Conservation (phyloP, 192 early-diverging fungal species). For the Podila clonocystis region DNA sequence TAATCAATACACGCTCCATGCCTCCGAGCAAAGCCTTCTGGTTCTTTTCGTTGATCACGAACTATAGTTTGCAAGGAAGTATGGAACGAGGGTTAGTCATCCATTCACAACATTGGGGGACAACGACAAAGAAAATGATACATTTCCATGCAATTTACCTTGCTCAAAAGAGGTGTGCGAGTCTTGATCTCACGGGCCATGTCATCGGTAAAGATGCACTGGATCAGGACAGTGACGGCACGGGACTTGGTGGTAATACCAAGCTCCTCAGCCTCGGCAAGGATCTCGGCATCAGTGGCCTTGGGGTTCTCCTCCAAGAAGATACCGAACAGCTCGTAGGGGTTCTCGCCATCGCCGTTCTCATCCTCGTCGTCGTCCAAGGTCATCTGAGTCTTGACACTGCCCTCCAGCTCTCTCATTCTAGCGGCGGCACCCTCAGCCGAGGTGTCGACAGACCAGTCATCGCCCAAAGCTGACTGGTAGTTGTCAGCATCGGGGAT, state of each 20-base stretch:
- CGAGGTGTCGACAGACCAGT: slow-evolving; percentile 86
- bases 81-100: background rate
- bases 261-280: slow-evolving; percentile 81
- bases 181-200: slow-evolving; percentile 76
- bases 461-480: slow-evolving; percentile 69
- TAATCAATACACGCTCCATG: slow-evolving; percentile 79
- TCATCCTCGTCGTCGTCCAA: slow-evolving; percentile 71
- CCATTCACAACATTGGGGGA: background rate
- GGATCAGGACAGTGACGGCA: slow-evolving; percentile 81
- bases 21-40: slow-evolving; percentile 93
- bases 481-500: slow-evolving; percentile 62
- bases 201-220: slow-evolving; percentile 80
- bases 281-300: slow-evolving; percentile 76
- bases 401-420: slow-evolving; percentile 71
- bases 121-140: background rate
- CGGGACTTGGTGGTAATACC: slow-evolving; percentile 80
- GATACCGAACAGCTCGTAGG: slow-evolving; percentile 82
- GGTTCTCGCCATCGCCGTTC: slow-evolving; percentile 64
- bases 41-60: slow-evolving; percentile 83
- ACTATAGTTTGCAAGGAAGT: slow-evolving; percentile 43
- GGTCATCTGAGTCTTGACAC: slow-evolving; percentile 53
- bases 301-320: slow-evolving; percentile 70
- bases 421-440: slow-evolving; percentile 81
- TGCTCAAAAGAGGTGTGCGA: slow-evolving; percentile 73
- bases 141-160: slow-evolving; percentile 28